Conservation (phyloP, 1,284 basidiomycete genomes). For the Marasmius fiardii region DNA sequence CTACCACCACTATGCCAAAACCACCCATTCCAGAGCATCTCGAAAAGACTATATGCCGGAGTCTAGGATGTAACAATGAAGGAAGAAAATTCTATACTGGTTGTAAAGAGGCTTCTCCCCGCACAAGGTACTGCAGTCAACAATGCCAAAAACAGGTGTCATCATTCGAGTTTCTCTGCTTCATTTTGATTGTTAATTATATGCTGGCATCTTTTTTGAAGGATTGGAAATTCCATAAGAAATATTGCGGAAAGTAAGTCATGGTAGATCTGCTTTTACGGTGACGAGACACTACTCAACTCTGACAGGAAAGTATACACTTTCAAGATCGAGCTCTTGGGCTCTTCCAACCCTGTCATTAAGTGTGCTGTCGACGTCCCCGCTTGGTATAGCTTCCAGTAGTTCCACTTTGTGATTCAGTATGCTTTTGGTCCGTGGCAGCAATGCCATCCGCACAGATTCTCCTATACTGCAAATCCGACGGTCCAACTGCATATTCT, state of each 20-base stretch:
- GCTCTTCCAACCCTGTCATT: constrained; percentile 10
- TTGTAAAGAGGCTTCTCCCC: constrained; percentile 5
- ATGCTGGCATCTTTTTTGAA: background rate
- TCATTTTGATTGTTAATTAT: no score
- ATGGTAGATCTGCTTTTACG: background rate
- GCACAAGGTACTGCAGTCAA: constrained; percentile 5
- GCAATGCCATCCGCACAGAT: constrained; percentile 10
- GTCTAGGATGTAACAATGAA: constrained; percentile 1
- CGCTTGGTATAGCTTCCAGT: constrained; percentile 11
- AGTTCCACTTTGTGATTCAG: constrained; percentile 11
- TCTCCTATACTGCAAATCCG: constrained; percentile 5
- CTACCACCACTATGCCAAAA: background rate
- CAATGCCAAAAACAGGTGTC: constrained; percentile 5
- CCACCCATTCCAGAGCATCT: constrained; percentile 3
- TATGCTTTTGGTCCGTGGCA: constrained; percentile 13
- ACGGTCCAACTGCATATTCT: no score
- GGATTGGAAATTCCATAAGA: constrained; percentile 14
- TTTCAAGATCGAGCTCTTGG: constrained; percentile 11
- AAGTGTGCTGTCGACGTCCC: constrained; percentile 11
- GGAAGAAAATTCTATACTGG: constrained; percentile 7
- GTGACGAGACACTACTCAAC: background rate
- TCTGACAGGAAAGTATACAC: constrained; percentile 10
- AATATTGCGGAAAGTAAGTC: constrained; percentile 12
- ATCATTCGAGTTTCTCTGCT: background rate
- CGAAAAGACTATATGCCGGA: background rate